phyloP scores from a whole-genome alignment of 148 eudicot genomes.

The Dysphania ambrosioides region DNA sequence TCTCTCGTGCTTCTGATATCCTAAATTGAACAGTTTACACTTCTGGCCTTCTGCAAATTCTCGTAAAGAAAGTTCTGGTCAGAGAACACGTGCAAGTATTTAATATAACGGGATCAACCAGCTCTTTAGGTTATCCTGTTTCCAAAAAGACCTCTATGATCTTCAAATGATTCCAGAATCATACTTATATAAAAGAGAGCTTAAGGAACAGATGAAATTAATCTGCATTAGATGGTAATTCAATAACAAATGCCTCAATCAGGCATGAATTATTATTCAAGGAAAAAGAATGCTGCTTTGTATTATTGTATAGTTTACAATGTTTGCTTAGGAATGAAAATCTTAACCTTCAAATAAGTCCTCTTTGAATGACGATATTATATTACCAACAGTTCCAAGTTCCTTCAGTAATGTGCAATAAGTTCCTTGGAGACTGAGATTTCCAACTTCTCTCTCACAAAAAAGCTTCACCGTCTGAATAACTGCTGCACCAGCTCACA shows the following conservation, averaged over 20 bases:
- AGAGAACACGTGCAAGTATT: no score
- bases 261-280: neutral
- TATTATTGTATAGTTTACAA: neutral
- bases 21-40: no score
- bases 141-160: no score
- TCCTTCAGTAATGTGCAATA: neutral
- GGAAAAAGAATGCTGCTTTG: neutral
- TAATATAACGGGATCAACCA: no score
- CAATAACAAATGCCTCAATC: neutral
- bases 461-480: neutral
- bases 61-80: no score
- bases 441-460: neutral
- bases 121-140: no score
- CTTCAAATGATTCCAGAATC: no score
- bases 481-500: neutral
- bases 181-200: neutral
- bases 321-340: neutral
- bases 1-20: no score
- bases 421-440: neutral
- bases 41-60: no score
- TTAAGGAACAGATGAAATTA: neutral
- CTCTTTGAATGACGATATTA: neutral
- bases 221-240: neutral
- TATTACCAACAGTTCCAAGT: neutral
- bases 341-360: neutral